Evolutionary conservation across 176 grass and related monocot species (phyloP).

Genomic region (Miscanthus lutarioriparius): DNA sequence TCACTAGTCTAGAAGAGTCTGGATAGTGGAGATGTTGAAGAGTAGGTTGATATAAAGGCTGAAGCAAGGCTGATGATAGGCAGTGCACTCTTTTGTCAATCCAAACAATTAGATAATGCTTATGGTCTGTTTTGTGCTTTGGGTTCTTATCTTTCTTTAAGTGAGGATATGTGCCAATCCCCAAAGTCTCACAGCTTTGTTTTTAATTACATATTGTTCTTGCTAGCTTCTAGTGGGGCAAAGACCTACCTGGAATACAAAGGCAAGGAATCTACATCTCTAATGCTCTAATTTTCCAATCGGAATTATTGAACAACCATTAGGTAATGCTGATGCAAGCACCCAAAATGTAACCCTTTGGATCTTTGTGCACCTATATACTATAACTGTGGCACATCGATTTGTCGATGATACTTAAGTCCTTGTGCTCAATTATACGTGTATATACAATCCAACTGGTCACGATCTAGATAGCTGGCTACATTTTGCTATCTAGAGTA

Average conservation of each 20-base stretch:
- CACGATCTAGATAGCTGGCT: background rate
- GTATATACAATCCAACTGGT: background rate
- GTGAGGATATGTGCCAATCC: background rate
- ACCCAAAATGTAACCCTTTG: conserved; percentile 29
- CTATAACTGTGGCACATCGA: background rate
- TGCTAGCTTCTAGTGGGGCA: conserved; percentile 22
- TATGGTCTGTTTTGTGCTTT: background rate
- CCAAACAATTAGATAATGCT: background rate
- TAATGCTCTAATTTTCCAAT: background rate
- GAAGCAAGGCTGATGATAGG: background rate
- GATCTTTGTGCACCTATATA: background rate
- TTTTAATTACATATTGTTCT: background rate
- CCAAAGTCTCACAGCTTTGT: background rate
- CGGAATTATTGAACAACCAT: background rate
- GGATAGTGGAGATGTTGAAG: conserved; percentile 1
- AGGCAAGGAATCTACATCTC: conserved; percentile 15
- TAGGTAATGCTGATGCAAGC: conserved; percentile 6
- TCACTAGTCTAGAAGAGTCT: background rate
- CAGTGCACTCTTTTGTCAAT: conserved; percentile 4
- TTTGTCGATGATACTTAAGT: background rate
- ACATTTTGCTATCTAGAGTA: too few relatives aligned
- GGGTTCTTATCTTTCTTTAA: background rate
- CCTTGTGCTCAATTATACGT: background rate
- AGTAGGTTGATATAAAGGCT: background rate
- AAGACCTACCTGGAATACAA: background rate